Evolutionary conservation across 1,284 basidiomycete genomes (phyloP).

Genomic region (Leccinum pseudoinsigne): DNA sequence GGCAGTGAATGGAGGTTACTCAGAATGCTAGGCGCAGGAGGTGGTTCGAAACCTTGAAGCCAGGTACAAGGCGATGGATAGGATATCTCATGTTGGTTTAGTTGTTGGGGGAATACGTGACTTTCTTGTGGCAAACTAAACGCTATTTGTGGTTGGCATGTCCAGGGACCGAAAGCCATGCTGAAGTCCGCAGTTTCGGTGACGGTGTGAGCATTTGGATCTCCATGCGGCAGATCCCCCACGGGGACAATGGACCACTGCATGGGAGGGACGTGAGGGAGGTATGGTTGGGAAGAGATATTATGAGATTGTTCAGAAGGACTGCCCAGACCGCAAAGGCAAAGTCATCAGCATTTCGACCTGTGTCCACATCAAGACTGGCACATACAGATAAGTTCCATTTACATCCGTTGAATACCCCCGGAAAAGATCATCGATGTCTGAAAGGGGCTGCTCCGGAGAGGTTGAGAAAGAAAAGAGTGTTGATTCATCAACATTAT

Average conservation of each 20-base stretch:
- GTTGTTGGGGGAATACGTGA: no score
- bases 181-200: not conserved
- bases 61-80: not conserved
- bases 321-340: conserved; percentile 1
- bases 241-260: not conserved
- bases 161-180: not conserved
- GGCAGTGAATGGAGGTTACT: not conserved
- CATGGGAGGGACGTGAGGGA: not conserved
- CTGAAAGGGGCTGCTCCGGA: not conserved
- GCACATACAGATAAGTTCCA: conserved; percentile 6
- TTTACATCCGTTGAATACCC: not conserved
- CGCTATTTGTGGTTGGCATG: not conserved
- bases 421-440: not conserved
- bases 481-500: not conserved
- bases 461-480: not conserved
- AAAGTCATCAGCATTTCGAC: conserved; percentile 7
- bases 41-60: not conserved
- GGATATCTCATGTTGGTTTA: not conserved
- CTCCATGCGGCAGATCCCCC: not conserved
- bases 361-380: not conserved
- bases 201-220: not conserved
- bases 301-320: not conserved
- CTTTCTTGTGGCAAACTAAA: not conserved
- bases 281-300: not conserved
- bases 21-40: not conserved